These are phyloP conservation scores for Miamiensis avidus DNA, from an alignment of 169 alveolate species.

Conservation along the genomic window DNA sequence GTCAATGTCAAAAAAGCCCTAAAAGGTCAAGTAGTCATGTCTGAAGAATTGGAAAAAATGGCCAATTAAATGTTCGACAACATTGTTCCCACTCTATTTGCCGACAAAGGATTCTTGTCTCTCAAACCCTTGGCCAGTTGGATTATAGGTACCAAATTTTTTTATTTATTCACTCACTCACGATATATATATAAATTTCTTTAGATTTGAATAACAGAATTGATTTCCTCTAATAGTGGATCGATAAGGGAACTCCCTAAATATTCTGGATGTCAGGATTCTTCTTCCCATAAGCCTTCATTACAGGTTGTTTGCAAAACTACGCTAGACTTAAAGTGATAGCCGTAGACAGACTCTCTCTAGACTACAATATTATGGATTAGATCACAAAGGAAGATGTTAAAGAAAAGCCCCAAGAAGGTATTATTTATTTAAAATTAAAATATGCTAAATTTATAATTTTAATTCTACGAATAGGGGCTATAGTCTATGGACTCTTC, in stretches of 20 bases:
- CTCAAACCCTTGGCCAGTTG: constrained; percentile 79
- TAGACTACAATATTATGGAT: constrained; percentile 68
- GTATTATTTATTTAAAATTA: constrained; percentile 12
- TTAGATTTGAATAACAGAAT: constrained; percentile 81
- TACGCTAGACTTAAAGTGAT: constrained; percentile 84
- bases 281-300: constrained; percentile 88
- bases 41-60: constrained; percentile 82
- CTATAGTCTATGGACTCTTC: constrained; percentile 84
- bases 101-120: constrained; percentile 89
- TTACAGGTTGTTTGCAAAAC: constrained; percentile 88
- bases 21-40: constrained; percentile 84
- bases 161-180: too few species aligned
- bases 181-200: background rate
- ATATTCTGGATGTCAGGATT: constrained; percentile 85
- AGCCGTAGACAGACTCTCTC: constrained; percentile 85
- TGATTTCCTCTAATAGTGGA: constrained; percentile 78
- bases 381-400: constrained; percentile 55
- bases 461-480: constrained; percentile 42
- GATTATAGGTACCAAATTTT: constrained; percentile 18
- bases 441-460: constrained; percentile 12
- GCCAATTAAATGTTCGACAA: constrained; percentile 63
- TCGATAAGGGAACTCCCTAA: constrained; percentile 82
- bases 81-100: constrained; percentile 81
- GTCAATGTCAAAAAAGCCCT: constrained; percentile 77
- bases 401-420: constrained; percentile 74